Evolutionary conservation across 345 rosid genomes (phyloP).

Genomic region (Psidium friedrichsthalianum): DNA sequence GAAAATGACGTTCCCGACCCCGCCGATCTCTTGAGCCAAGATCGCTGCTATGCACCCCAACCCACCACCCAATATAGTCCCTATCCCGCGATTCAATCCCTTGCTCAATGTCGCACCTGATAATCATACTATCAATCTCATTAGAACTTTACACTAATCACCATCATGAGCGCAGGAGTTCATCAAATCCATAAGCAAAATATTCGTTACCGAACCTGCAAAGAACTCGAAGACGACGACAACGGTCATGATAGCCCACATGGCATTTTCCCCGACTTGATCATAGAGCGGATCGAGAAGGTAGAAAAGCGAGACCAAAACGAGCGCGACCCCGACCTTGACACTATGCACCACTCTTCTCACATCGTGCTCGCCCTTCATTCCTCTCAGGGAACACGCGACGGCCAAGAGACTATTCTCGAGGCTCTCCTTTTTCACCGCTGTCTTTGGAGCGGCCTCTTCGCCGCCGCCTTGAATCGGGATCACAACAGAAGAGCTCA

Average conservation of each 20-base stretch:
- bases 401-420: background rate
- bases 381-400: background rate
- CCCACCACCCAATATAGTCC: conserved; percentile 52
- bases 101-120: conserved; percentile 69
- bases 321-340: conserved; percentile 58
- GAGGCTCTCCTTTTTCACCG: background rate
- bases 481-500: background rate
- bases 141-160: background rate
- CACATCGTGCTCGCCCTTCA: conserved; percentile 3
- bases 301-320: conserved; percentile 50
- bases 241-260: conserved; percentile 80
- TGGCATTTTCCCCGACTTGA: conserved; percentile 59
- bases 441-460: background rate
- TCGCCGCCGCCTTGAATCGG: background rate
- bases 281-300: conserved; percentile 39
- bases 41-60: conserved; percentile 45
- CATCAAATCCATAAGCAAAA: background rate
- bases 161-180: background rate
- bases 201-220: conserved; percentile 33
- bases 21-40: conserved; percentile 30
- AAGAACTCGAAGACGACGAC: conserved; percentile 64
- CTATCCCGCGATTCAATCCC: conserved; percentile 58
- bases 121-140: background rate
- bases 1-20: conserved; percentile 28
- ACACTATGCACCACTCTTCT: conserved; percentile 39